Evolutionary conservation across 2,329 filamentous ascomycete species (phyloP).

Genomic region (Arthroderma sp.): DNA sequence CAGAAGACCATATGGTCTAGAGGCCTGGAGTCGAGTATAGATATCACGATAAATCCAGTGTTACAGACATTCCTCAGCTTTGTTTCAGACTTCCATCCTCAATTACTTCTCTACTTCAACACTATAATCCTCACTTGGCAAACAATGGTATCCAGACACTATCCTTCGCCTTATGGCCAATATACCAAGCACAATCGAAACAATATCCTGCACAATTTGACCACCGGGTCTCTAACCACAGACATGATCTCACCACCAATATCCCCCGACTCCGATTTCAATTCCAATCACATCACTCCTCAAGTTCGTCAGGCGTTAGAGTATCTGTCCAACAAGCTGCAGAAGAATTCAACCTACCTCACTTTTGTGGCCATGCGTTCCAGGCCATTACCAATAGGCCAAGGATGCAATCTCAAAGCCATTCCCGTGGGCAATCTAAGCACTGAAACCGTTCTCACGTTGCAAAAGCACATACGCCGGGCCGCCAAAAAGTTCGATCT

Average conservation of each 20-base stretch:
- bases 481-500: conserved; percentile 26
- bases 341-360: conserved; percentile 26
- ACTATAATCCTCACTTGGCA: too few relatives aligned
- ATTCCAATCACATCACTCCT: conserved; percentile 19
- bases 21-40: too few relatives aligned
- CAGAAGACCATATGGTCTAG: too few relatives aligned
- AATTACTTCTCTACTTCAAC: too few relatives aligned
- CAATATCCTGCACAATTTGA: too few relatives aligned
- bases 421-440: conserved; percentile 25
- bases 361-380: conserved; percentile 28
- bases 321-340: conserved; percentile 29
- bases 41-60: too few relatives aligned
- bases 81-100: too few relatives aligned
- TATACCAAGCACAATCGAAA: too few relatives aligned
- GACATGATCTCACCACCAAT: conserved; percentile 31
- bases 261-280: conserved; percentile 26
- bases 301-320: conserved; percentile 28
- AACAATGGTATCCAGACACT: too few relatives aligned
- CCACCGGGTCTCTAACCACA: conserved; percentile 15
- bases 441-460: conserved; percentile 17
- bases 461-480: conserved; percentile 24
- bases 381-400: conserved; percentile 26
- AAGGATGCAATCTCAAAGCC: conserved; percentile 25
- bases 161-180: too few relatives aligned
- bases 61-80: too few relatives aligned